phyloP scores from a whole-genome alignment of 2,329 filamentous ascomycete genomes.

The Mycocentrospora acerina region DNA sequence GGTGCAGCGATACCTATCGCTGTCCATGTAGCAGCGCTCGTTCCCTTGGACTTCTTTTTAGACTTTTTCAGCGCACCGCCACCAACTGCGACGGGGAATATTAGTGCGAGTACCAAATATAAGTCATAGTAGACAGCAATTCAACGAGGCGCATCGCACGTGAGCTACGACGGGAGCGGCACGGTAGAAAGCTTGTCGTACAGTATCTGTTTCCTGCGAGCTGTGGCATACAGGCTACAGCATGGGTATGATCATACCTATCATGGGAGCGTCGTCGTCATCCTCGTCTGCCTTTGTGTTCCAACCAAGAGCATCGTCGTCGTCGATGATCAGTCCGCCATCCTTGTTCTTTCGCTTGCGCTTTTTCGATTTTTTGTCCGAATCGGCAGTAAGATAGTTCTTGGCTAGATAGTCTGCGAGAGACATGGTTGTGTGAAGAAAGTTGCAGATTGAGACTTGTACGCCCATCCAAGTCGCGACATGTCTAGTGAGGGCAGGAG shows the following conservation, averaged over 20 bases:
- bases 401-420: constrained; percentile 86
- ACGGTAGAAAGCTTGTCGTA: too few species aligned
- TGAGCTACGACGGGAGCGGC: too few species aligned
- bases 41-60: constrained; percentile 62
- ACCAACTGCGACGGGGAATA: too few species aligned
- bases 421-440: constrained; percentile 49
- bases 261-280: constrained; percentile 55
- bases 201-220: too few species aligned
- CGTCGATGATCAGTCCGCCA: constrained; percentile 48
- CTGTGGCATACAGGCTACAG: too few species aligned
- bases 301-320: constrained; percentile 59
- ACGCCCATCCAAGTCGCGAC: constrained; percentile 3
- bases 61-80: constrained; percentile 42
- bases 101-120: too few species aligned
- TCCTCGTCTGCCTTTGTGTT: constrained; percentile 53
- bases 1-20: constrained; percentile 59
- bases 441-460: too few species aligned
- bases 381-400: constrained; percentile 78
- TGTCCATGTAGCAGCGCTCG: constrained; percentile 61
- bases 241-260: constrained; percentile 28
- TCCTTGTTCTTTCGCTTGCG: constrained; percentile 50
- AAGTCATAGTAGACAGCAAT: too few species aligned
- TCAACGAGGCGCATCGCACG: too few species aligned
- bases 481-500: not conserved
- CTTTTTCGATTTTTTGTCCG: constrained; percentile 55